A percentile compares a stretch with the other conserved stretches of the same genome.
Conservation (phyloP, 2,329 filamentous ascomycete species). For the Sclerotinia nivalis region DNA sequence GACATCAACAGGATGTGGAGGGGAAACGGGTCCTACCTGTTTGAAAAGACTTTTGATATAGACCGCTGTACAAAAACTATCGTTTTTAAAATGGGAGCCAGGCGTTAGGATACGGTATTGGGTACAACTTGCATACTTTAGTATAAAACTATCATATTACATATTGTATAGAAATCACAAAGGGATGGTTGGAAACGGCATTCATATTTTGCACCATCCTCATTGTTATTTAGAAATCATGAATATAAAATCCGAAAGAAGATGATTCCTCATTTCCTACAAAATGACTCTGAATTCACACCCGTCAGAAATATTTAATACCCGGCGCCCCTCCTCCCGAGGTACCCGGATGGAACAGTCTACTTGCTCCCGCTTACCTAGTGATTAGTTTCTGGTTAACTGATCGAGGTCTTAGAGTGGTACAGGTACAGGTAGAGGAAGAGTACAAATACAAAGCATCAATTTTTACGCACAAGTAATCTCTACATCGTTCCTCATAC, state of each 20-base stretch:
- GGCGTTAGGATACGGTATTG: slow-evolving; percentile 4
- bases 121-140: background rate
- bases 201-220: background rate
- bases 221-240: background rate
- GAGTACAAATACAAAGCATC: too few species aligned
- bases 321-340: too few species aligned
- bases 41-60: background rate
- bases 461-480: too few species aligned
- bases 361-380: too few species aligned
- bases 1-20: slow-evolving; percentile 9
- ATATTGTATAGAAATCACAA: slow-evolving; percentile 12
- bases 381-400: too few species aligned
- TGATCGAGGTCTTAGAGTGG: too few species aligned
- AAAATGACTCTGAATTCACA: too few species aligned
- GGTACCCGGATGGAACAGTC: too few species aligned
- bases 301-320: too few species aligned
- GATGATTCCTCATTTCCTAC: background rate
- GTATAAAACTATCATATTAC: background rate
- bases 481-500: too few species aligned
- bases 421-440: too few species aligned
- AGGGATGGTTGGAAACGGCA: background rate
- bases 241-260: too few species aligned
- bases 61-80: background rate
- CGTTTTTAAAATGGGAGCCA: background rate
- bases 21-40: slow-evolving; percentile 5